A percentile compares a stretch with the other conserved stretches of the same genome.
Conservation (phyloP, 108 stramenopile species). For the Heterococcus sp. region DNA sequence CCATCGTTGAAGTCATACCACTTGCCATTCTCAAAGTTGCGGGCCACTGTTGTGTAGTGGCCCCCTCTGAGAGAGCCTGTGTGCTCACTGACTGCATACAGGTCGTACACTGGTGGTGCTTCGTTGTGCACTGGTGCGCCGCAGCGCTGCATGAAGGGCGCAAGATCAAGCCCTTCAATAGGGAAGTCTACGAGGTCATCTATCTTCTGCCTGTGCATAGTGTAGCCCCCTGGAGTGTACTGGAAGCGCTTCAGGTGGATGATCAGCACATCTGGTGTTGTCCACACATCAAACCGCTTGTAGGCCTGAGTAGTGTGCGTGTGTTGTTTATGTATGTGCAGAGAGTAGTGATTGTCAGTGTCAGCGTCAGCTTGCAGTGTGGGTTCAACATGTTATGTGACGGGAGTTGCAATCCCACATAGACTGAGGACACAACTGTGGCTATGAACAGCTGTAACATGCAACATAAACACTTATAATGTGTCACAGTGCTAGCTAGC, state of each 20-base stretch:
- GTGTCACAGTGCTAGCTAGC: no score
- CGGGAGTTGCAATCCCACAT: no score
- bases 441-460: no score
- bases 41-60: slow-evolving; percentile 91
- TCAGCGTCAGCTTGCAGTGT: no score
- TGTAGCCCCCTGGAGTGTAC: slow-evolving; percentile 73
- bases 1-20: slow-evolving; percentile 62
- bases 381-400: no score
- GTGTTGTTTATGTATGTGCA: no score
- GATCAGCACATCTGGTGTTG: slow-evolving; percentile 88
- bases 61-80: slow-evolving; percentile 94
- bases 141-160: slow-evolving; percentile 19
- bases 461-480: no score
- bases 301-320: no score
- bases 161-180: slow-evolving; percentile 77
- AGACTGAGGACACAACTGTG: no score
- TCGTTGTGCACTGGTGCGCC: slow-evolving; percentile 38
- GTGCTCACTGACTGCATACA: slow-evolving; percentile 93
- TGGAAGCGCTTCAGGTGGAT: slow-evolving; percentile 95
- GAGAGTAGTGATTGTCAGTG: no score
- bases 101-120: slow-evolving; percentile 87
- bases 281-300: slow-evolving; percentile 89
- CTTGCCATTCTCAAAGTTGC: slow-evolving; percentile 48
- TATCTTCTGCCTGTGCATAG: slow-evolving; percentile 81
- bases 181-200: slow-evolving; percentile 89